These are phyloP conservation scores for Alternaria burnsii DNA, from an alignment of 2,329 filamentous ascomycete species.

Conservation along the genomic window DNA sequence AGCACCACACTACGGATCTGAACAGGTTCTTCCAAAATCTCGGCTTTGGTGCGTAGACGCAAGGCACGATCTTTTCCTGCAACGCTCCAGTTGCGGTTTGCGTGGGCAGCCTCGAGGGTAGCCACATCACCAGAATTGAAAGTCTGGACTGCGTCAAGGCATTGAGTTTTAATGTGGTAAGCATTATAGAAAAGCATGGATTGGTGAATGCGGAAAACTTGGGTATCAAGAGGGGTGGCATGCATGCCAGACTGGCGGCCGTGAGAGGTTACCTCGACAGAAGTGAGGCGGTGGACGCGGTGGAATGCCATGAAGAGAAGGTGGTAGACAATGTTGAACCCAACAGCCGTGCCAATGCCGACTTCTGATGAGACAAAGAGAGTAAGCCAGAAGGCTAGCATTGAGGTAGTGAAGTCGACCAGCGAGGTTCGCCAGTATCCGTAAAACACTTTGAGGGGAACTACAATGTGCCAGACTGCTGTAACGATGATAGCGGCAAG, in stretches of 20 bases:
- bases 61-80: constrained; percentile 59
- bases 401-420: constrained; percentile 69
- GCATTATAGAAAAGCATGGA: constrained; percentile 70
- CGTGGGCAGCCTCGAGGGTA: constrained; percentile 45
- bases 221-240: constrained; percentile 58
- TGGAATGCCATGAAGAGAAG: constrained; percentile 67
- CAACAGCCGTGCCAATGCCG: constrained; percentile 67
- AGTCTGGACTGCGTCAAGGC: constrained; percentile 62
- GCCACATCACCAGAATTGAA: constrained; percentile 54
- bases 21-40: constrained; percentile 45
- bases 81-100: constrained; percentile 64
- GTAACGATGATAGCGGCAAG: constrained; percentile 73
- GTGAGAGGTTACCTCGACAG: constrained; percentile 21
- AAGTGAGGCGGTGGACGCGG: constrained; percentile 40
- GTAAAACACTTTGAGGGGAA: constrained; percentile 67
- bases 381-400: constrained; percentile 71
- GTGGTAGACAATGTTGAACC: constrained; percentile 59
- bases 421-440: constrained; percentile 71
- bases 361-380: constrained; percentile 68
- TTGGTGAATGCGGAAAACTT: constrained; percentile 65
- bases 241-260: constrained; percentile 13
- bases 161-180: constrained; percentile 59
- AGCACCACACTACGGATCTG: constrained; percentile 61
- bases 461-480: constrained; percentile 69
- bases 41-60: constrained; percentile 55